These are phyloP conservation scores for Fusarium siculi DNA, from an alignment of 2,329 filamentous ascomycete species.

Conservation along the genomic window DNA sequence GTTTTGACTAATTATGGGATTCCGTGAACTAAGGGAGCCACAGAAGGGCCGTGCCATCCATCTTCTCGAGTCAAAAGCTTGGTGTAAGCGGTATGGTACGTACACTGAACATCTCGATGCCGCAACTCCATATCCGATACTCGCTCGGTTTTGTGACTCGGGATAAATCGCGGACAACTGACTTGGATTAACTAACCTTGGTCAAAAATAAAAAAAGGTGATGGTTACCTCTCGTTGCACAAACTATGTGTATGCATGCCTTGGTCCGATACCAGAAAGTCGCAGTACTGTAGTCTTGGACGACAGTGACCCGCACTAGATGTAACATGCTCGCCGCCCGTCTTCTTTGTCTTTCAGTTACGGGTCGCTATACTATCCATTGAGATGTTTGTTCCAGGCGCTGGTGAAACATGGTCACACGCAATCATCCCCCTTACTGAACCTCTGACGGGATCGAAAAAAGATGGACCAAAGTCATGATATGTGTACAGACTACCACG, in stretches of 20 bases:
- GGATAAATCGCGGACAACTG: not conserved
- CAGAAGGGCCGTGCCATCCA: conserved; percentile 30
- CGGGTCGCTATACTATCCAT: conserved; percentile 12
- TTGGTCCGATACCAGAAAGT: conserved; percentile 3
- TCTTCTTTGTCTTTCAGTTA: conserved; percentile 16
- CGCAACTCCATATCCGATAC: not conserved
- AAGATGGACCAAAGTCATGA: conserved; percentile 23
- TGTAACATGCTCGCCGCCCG: conserved; percentile 12
- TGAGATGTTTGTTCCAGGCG: conserved; percentile 17
- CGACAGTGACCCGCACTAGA: not conserved
- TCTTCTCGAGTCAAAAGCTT: conserved; percentile 6
- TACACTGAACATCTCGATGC: not conserved
- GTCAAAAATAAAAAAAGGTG: not conserved
- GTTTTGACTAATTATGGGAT: conserved; percentile 21
- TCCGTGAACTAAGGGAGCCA: conserved; percentile 15
- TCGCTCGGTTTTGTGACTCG: conserved; percentile 2
- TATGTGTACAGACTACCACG: conserved; percentile 37
- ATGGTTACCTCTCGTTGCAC: not conserved
- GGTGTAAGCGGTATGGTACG: conserved; percentile 8
- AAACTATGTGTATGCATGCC: not conserved
- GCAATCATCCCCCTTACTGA: conserved; percentile 25
- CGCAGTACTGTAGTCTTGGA: not conserved
- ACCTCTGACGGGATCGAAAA: conserved; percentile 1
- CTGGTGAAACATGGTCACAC: conserved; percentile 41
- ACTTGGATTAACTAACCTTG: not conserved